phyloP scores from a whole-genome alignment of 345 rosid species.

The Gossypium anomalum region DNA sequence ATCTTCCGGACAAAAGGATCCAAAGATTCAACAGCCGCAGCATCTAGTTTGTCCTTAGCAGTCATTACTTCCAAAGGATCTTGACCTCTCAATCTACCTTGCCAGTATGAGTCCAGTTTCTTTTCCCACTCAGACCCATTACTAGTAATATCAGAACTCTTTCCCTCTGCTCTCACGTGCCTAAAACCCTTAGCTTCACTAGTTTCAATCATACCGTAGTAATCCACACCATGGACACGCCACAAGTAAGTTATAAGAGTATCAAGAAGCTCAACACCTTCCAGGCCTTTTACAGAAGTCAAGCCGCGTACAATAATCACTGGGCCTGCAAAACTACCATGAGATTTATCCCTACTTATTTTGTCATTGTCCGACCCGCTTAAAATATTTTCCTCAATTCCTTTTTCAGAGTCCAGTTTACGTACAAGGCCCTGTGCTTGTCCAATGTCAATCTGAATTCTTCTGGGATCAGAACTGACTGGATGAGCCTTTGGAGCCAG shows the following conservation, averaged over 20 bases:
- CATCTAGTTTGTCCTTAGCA: conserved; percentile 90
- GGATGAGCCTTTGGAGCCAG: conserved; percentile 86
- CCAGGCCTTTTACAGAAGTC: conserved; percentile 94
- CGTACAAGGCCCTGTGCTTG: conserved; percentile 82
- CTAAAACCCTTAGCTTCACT: conserved; percentile 88
- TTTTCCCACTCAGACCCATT: conserved; percentile 69
- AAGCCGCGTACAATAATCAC: conserved; percentile 87
- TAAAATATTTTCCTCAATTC: conserved; percentile 69
- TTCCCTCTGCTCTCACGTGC: conserved; percentile 82
- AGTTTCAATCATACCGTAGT: conserved; percentile 81
- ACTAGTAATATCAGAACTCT: conserved; percentile 42
- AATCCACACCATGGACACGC: conserved; percentile 95
- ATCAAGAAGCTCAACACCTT: conserved; percentile 91
- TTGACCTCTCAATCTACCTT: conserved; percentile 79
- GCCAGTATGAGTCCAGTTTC: conserved; percentile 81
- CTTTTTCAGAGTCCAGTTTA: conserved; percentile 90
- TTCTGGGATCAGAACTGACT: conserved; percentile 73
- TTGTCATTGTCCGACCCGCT: conserved; percentile 64
- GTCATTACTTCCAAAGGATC: conserved; percentile 95
- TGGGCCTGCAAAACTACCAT: conserved; percentile 73
- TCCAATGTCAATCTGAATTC: conserved; percentile 67
- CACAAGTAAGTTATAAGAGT: conserved; percentile 88
- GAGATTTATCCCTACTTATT: conserved; percentile 66
- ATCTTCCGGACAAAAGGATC: conserved; percentile 97
- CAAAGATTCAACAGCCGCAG: conserved; percentile 65